Evolutionary conservation across 345 rosid species (phyloP).

Genomic region (Moringa oleifera): DNA sequence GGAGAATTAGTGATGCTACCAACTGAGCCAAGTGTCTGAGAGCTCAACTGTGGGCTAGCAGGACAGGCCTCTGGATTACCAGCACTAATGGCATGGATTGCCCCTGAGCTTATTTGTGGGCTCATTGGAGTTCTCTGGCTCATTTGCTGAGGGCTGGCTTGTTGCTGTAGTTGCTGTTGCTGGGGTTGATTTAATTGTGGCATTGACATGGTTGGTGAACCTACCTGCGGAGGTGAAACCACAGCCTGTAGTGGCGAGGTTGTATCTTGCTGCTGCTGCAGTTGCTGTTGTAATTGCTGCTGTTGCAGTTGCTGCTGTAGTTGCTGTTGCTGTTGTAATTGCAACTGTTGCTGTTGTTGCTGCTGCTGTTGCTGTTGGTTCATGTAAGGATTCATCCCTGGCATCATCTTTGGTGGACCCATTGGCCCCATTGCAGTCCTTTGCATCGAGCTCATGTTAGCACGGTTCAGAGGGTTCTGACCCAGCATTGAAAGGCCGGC

Average conservation of each 20-base stretch:
- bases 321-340: slow-evolving; percentile 18
- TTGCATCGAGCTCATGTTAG: slow-evolving; percentile 54
- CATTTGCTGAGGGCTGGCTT: slow-evolving; percentile 83
- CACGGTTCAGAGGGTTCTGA: slow-evolving; percentile 44
- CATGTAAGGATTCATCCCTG: slow-evolving; percentile 58
- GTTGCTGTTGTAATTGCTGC: slow-evolving; percentile 32
- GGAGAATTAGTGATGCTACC: slow-evolving; percentile 91
- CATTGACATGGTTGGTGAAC: slow-evolving; percentile 69
- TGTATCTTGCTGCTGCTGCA: slow-evolving; percentile 46
- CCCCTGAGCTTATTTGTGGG: slow-evolving; percentile 83
- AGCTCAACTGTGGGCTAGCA: slow-evolving; percentile 91
- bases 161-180: slow-evolving; percentile 62
- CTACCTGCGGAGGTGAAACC: slow-evolving; percentile 67
- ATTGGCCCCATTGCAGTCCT: slow-evolving; percentile 57
- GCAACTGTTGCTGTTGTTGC: slow-evolving; percentile 19
- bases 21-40: slow-evolving; percentile 86
- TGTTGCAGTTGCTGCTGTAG: slow-evolving; percentile 35
- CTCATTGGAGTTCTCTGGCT: slow-evolving; percentile 84
- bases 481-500: slow-evolving; percentile 60
- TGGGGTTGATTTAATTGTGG: slow-evolving; percentile 55
- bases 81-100: slow-evolving; percentile 65
- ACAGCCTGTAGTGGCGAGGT: slow-evolving; percentile 70
- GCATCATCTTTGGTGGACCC: slow-evolving; percentile 87
- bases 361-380: slow-evolving; percentile 37
- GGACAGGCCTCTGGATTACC: slow-evolving; percentile 83